Evolutionary conservation across 148 eudicot species (phyloP).

Genomic region (Chenopodium suecicum): DNA sequence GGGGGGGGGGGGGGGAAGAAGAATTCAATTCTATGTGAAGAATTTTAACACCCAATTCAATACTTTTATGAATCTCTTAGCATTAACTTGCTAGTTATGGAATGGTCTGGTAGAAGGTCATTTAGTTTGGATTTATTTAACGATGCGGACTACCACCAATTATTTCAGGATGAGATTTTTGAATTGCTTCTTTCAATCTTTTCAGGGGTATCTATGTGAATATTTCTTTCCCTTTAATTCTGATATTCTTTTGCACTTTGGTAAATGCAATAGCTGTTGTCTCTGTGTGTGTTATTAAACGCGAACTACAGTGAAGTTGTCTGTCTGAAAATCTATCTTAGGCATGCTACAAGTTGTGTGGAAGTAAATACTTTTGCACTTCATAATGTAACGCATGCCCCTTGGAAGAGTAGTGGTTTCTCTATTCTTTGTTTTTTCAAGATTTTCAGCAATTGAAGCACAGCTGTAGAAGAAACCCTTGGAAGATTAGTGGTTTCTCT

Average conservation of each 20-base stretch:
- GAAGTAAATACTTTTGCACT: neutral
- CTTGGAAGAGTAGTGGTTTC: neutral
- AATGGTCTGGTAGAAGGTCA: neutral
- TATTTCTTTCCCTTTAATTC: neutral
- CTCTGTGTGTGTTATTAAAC: neutral
- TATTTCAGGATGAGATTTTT: neutral
- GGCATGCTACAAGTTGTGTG: neutral
- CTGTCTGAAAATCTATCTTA: neutral
- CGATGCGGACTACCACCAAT: neutral
- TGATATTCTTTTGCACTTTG: neutral
- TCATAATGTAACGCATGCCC: neutral
- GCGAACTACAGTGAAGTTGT: neutral
- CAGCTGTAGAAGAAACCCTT: neutral
- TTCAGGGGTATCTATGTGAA: neutral
- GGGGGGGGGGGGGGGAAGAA: no score
- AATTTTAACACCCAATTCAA: neutral
- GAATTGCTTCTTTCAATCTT: neutral
- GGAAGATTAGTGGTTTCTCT: neutral
- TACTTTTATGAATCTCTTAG: neutral
- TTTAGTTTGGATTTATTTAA: neutral
- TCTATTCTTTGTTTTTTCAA: neutral
- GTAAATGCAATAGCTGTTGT: neutral
- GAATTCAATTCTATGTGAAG: neutral
- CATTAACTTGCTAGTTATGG: neutral
- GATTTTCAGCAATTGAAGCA: neutral